Base-by-base conservation (phyloP, 352 stramenopile species). In the Phytophthora nicotianae region DNA sequence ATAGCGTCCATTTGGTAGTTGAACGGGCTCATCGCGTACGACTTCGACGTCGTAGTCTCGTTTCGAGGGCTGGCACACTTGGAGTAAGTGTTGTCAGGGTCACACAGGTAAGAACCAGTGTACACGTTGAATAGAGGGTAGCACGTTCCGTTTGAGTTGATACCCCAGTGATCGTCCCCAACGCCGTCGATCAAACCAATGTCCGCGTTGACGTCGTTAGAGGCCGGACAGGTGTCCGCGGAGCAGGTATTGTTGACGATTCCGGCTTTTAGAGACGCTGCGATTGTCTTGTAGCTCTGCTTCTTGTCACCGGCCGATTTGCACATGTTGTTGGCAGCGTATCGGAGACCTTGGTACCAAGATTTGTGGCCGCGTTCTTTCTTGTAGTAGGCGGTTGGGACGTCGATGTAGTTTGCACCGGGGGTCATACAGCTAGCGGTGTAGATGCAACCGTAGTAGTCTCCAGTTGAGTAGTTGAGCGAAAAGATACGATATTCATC, bases 271-370 rank as follows among this genome's bases (percentile, higher is more conserved):
- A 48, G 13, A 48, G 41, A 48, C 21, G 41, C 41, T 19, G 41
- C 11, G 11, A 48, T 48, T 17, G 41, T 48, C 5, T n/a, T 29
- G 41, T 48, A 48, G 19, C 20, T 48, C 21, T 48, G 41, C 41
- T 48, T 48, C 21, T 68, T 27, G 1, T 43, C 47, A 2, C 62
- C 35, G 26, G 68, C 50, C 0, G 57, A 16, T 19, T 58, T 45
- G 24, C 46, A 52, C 16, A 52, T 7, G 17, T 52, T 52, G 46
- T 52, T 52, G 10, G 46, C 46, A 3, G 62, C 64, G 29, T 89
- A 89, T 1, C 79, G 79, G 35, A 89, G 75, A 0, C 76, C 76
- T 49, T 88, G 74, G 42, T 88, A 88, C 79, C 79, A 88, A 1
- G 70, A 77, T 21, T 73, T 75, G 60, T 81, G 64, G 2, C 65